phyloP scores from a whole-genome alignment of 495 filamentous ascomycete species.

The Penicillium flavigenum region DNA sequence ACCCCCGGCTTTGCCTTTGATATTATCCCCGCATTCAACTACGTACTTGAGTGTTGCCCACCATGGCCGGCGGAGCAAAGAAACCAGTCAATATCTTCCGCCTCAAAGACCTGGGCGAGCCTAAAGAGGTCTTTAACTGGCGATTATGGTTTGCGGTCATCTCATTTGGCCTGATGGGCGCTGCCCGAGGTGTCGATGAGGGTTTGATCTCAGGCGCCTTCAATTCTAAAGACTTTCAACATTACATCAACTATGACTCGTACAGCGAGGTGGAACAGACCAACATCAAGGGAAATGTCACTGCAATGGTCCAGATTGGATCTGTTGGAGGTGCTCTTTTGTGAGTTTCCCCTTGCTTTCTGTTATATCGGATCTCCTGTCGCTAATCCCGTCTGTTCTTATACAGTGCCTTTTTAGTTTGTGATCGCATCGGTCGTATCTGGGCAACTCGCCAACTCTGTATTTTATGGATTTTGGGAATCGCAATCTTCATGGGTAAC shows the following conservation, averaged over 20 bases:
- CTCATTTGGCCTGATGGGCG: slow-evolving; percentile 68
- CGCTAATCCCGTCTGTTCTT: not conserved
- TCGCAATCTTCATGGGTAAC: slow-evolving; percentile 65
- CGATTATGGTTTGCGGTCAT: slow-evolving; percentile 63
- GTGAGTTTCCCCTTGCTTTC: slow-evolving; percentile 29
- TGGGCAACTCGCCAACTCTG: slow-evolving; percentile 70
- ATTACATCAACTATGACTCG: slow-evolving; percentile 54
- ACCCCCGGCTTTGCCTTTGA: not conserved
- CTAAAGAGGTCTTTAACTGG: slow-evolving; percentile 63
- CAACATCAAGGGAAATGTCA: slow-evolving; percentile 68
- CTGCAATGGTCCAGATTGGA: slow-evolving; percentile 71
- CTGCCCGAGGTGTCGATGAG: slow-evolving; percentile 66
- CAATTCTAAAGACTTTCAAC: slow-evolving; percentile 61
- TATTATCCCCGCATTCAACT: not conserved
- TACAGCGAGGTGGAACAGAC: slow-evolving; percentile 52
- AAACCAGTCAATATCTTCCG: slow-evolving; percentile 68
- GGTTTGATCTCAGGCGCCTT: slow-evolving; percentile 68
- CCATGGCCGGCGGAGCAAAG: slow-evolving; percentile 61
- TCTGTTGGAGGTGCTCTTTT: slow-evolving; percentile 63
- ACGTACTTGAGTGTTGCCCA: slow-evolving; percentile 18
- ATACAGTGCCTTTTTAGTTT: slow-evolving; percentile 58
- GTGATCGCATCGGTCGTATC: slow-evolving; percentile 66
- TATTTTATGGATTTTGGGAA: slow-evolving; percentile 64
- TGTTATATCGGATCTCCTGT: not conserved
- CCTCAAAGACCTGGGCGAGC: slow-evolving; percentile 53